Evolutionary conservation across 352 stramenopile genomes (phyloP), one percentile per base, ranked within the genome.

Genomic region (Globisporangium cystogenes): DNA sequence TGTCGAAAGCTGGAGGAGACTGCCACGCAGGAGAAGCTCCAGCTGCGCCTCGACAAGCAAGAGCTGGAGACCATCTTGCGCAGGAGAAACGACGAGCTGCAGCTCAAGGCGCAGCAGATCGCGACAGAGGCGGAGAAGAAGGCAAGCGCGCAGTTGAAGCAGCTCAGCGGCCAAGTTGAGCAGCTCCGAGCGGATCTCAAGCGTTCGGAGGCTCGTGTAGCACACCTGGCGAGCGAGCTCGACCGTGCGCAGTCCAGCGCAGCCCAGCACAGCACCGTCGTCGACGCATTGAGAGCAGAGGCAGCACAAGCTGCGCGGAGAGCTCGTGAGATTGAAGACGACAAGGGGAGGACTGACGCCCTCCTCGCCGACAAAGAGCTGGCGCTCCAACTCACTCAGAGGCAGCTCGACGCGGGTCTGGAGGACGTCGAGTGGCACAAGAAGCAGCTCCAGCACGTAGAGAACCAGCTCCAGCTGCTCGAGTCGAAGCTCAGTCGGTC

Each of bases 401-500:
- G 61, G 1, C 61, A 55, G 26, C 45, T 71, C 3, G 29, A 49
- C 18, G 21, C 62, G 46, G 52, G 51, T 24, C 4, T 51, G 1
- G 49, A 75, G 21, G 76, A 85, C 44, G 42, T 76, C 4, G 57
- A 79, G 48, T 65, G 63, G 6, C 62, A 78, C 10, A 48, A 57
- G 1, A 37, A 52, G 6, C 24, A 67, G 0, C 23, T 76, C 14
- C 51, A 70, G 14, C 66, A 82, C 11, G 76, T 80, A 27, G 55
- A 67, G 20, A 71, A 74, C 15, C 76, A 85, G 48, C 31, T 86
- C 4, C 51, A 71, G 33, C 26, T 67, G 20, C 58, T 89, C 7
- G 76, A 87, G 55, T 20, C 51, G 0, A 81, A 82, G 52, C 60
- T 87, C 3, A 79, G 67, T 55, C 61, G 63, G 0, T 85, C 74